Base-by-base conservation (phyloP, 768 basidiomycete genomes). In the Pilatotrama ljubarskyi region DNA sequence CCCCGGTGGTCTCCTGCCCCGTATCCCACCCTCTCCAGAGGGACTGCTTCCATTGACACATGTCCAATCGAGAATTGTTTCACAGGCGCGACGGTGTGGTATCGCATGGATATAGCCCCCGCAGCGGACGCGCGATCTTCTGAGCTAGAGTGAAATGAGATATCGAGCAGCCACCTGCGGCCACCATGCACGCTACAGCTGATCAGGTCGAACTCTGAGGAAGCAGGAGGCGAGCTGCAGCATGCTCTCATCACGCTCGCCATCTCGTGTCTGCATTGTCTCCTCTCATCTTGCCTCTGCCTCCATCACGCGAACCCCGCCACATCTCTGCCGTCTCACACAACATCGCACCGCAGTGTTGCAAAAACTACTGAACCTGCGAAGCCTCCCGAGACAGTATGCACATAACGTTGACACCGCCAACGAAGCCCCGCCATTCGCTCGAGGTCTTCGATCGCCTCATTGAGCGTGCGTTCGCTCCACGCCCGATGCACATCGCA, bases 391-490 rank as follows among this genome's bases (percentile, higher is more conserved):
- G 5, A 17, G 15, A n/a, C 50, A 11, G 35, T n/a, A 61, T 61
- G 60, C 59, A 26, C 20, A 15, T 53, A n/a, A 54, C 59, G 15
- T 38, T 48, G 18, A 56, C 60, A 2, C 51, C 62, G 41, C 50
- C 37, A 18, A 53, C 38, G 53, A 55, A 55, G 49, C 48, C 53
- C 14, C 59, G 63, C 20, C 61, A 61, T 18, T 64, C 66, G 20
- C 58, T 62, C 26, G 59, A 62, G 42, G 61, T 62, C 8, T 62
- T 66, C 44, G 67, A 69, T 56, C 56, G 40, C 14, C 62, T 69
- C 26, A 52, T 69, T 51, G 66, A 68, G 44, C 60, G 51, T 20
- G 68, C 69, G 2, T 67, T 68, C 43, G 62, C 67, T 2, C 64
- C 61, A 17, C 61, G 57, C 25, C 38, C 41, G 13, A 48, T 56